Evolutionary conservation across 1,139 yeast species (phyloP).

Genomic region (Barnettozyma hawaiiensis): DNA sequence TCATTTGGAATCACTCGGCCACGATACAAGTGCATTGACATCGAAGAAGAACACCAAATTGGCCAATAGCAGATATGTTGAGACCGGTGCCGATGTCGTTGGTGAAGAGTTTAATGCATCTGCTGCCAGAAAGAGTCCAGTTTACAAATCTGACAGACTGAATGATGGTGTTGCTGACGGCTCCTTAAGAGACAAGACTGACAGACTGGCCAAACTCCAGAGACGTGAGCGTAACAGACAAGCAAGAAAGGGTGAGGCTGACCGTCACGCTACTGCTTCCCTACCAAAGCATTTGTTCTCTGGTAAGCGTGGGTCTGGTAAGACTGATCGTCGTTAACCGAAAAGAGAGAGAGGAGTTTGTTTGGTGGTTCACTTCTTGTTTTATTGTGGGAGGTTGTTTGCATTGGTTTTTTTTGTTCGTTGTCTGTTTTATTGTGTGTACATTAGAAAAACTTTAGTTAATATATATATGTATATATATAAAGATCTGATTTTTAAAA

Average conservation of each 20-base stretch:
- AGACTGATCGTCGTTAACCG: constrained; percentile 60
- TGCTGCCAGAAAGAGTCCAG: constrained; percentile 25
- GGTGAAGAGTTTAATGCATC: constrained; percentile 45
- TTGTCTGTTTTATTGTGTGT: constrained; percentile 2
- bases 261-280: constrained; percentile 80
- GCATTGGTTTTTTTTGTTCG: neutral
- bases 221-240: constrained; percentile 91
- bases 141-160: constrained; percentile 71
- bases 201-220: constrained; percentile 78
- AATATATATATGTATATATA: too few species aligned
- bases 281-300: constrained; percentile 91
- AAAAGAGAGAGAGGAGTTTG: constrained; percentile 5
- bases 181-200: constrained; percentile 79
- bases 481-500: too few species aligned
- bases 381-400: too few species aligned
- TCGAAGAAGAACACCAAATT: constrained; percentile 40
- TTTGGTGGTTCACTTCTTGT: constrained; percentile 1
- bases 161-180: constrained; percentile 84
- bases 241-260: constrained; percentile 95
- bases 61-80: constrained; percentile 36
- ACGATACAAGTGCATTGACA: constrained; percentile 66
- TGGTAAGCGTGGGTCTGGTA: constrained; percentile 95
- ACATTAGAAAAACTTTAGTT: too few species aligned
- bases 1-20: constrained; percentile 86
- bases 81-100: constrained; percentile 74